Evolutionary conservation across 495 filamentous ascomycete species (phyloP).

Genomic region (Cladorrhinum samala): DNA sequence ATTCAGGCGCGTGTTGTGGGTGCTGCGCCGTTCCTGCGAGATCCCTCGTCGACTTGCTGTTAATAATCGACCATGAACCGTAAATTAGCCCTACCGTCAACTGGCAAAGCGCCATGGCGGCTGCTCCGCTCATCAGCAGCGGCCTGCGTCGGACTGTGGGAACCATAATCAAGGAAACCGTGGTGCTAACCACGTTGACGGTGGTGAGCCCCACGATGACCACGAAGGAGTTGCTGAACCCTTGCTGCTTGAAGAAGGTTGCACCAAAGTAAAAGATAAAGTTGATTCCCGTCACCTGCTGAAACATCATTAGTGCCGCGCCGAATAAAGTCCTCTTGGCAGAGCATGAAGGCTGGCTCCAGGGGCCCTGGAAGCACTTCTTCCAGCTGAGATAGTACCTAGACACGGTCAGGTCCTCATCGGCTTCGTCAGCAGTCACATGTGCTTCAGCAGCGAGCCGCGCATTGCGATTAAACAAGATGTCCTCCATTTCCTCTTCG

Average conservation of each 20-base stretch:
- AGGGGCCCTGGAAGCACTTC: slow-evolving; percentile 63
- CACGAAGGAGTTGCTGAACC: slow-evolving; percentile 55
- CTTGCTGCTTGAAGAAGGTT: slow-evolving; percentile 60
- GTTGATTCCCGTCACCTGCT: slow-evolving; percentile 46
- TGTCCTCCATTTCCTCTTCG: not conserved
- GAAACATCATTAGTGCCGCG: slow-evolving; percentile 54
- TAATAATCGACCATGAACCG: not conserved
- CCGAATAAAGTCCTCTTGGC: slow-evolving; percentile 31
- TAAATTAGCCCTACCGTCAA: slow-evolving; percentile 53
- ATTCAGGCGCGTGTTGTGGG: not conserved
- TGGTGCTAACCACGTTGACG: slow-evolving; percentile 60
- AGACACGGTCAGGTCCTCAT: not conserved
- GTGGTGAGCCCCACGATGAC: slow-evolving; percentile 58
- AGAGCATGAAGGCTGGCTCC: slow-evolving; percentile 65
- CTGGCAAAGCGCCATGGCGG: slow-evolving; percentile 61
- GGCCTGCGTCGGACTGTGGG: slow-evolving; percentile 63
- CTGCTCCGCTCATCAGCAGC: slow-evolving; percentile 60
- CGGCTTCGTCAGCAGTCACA: not conserved
- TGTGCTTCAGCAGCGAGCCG: not conserved
- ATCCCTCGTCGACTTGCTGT: slow-evolving; percentile 23
- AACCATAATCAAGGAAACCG: slow-evolving; percentile 62
- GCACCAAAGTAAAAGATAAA: slow-evolving; percentile 75
- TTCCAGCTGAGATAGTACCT: slow-evolving; percentile 51
- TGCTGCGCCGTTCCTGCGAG: slow-evolving; percentile 51
- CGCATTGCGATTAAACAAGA: not conserved